Percentiles rank a stretch among this genome's conserved stretches.
Conservation (phyloP, 2,329 filamentous ascomycete species). For the Biscogniauxia sp. region DNA sequence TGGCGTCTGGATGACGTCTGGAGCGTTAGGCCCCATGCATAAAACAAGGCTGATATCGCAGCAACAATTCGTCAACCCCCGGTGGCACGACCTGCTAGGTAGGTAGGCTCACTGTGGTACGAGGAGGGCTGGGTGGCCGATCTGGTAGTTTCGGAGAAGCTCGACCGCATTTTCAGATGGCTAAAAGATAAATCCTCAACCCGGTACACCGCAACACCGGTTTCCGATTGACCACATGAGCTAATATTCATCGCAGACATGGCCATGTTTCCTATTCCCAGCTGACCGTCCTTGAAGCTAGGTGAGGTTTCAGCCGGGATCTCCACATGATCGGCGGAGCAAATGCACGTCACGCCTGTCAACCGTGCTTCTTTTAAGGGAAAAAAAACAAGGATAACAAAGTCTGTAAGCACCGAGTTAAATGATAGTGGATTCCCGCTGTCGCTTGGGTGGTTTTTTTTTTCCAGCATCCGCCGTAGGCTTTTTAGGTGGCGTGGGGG, state of each 20-base stretch:
- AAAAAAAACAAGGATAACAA: not conserved
- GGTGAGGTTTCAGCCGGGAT: constrained; percentile 27
- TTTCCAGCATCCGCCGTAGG: not conserved
- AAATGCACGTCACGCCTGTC: constrained; percentile 24
- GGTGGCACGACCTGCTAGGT: constrained; percentile 10
- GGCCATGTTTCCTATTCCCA: constrained; percentile 10
- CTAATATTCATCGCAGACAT: constrained; percentile 1
- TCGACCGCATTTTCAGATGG: constrained; percentile 23
- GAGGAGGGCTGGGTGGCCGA: constrained; percentile 15
- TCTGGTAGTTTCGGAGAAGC: constrained; percentile 28
- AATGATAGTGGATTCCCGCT: not conserved
- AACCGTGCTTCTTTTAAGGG: constrained; percentile 6
- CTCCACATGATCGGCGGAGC: constrained; percentile 22
- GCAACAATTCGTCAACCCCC: constrained; percentile 14
- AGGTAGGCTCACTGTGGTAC: constrained; percentile 4
- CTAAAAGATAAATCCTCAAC: constrained; percentile 18
- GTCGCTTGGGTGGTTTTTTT: not conserved
- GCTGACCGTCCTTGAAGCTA: constrained; percentile 19
- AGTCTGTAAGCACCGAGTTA: not conserved
- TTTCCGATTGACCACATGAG: not conserved
- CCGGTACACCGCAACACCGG: not conserved
- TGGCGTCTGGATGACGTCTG: constrained; percentile 20
- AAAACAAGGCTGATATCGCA: constrained; percentile 23
- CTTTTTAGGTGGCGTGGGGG: not conserved
- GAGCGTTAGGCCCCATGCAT: constrained; percentile 21